A percentile compares a stretch with the other conserved stretches of the same genome.
Conservation (phyloP, 495 filamentous ascomycete genomes). For the Penicillium macrosclerotiorum region DNA sequence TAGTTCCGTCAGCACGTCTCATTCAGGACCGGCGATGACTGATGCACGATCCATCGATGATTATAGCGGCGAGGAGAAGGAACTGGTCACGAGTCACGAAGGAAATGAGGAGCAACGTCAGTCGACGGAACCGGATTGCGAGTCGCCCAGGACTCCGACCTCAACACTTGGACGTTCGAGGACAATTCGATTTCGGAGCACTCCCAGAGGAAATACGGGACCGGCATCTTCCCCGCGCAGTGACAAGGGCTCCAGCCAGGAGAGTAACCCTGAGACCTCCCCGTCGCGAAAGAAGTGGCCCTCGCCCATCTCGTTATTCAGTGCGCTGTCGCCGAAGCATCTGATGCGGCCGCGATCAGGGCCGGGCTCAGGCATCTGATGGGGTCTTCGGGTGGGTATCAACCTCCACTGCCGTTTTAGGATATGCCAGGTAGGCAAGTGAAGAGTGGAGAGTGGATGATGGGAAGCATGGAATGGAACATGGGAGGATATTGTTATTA, state of each 20-base stretch:
- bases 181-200: constrained; percentile 16
- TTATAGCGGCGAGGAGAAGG: constrained; percentile 16
- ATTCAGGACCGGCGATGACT: constrained; percentile 8
- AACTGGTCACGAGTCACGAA: constrained; percentile 9
- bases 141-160: constrained; percentile 16
- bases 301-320: constrained; percentile 17
- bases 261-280: constrained; percentile 12
- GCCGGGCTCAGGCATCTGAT: too few species aligned
- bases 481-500: constrained; percentile 14
- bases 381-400: too few species aligned
- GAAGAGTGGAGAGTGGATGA: too few species aligned
- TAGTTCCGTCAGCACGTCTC: constrained; percentile 25
- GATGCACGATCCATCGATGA: constrained; percentile 16
- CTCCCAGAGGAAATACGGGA: constrained; percentile 8
- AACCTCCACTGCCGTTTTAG: too few species aligned
- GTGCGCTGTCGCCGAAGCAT: constrained; percentile 21
- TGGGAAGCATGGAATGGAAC: too few species aligned
- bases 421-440: constrained; percentile 63
- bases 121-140: constrained; percentile 8
- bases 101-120: constrained; percentile 10
- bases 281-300: constrained; percentile 26
- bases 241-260: constrained; percentile 19
- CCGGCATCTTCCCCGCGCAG: constrained; percentile 16
- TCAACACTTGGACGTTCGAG: constrained; percentile 14
- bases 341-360: constrained; percentile 53